A percentile compares a stretch with the other conserved stretches of the same genome.
Evolutionary conservation across 148 eudicot species (phyloP).

Genomic region (Vaccinium corymbosum): DNA sequence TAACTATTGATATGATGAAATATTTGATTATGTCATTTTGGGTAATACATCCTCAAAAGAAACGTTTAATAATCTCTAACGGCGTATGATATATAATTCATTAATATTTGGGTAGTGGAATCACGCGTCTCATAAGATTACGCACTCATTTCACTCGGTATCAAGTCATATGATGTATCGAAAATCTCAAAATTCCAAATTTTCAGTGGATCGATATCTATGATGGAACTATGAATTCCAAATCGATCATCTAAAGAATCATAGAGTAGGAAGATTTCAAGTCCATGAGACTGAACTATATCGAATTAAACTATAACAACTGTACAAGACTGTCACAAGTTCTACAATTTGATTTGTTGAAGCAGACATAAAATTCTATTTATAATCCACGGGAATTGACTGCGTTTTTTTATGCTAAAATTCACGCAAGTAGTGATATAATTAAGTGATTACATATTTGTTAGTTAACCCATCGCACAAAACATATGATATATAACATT

Average conservation of each 20-base stretch:
- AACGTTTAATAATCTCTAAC: neutral
- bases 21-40: too few relatives aligned
- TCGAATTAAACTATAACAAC: neutral
- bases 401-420: neutral
- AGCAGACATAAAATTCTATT: neutral
- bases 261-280: neutral
- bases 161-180: neutral
- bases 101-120: neutral
- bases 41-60: neutral
- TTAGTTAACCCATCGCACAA: neutral
- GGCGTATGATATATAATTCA: neutral
- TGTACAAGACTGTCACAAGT: neutral
- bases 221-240: neutral
- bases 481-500: neutral
- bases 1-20: neutral
- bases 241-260: neutral
- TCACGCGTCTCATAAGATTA: neutral
- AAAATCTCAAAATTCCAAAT: neutral
- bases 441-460: neutral
- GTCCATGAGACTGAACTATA: neutral
- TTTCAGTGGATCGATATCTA: neutral
- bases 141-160: neutral
- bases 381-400: neutral
- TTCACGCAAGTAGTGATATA: neutral
- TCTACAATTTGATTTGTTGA: neutral